Conservation (phyloP, 1,139 yeast genomes). For the Saccharomyces hybrid region DNA sequence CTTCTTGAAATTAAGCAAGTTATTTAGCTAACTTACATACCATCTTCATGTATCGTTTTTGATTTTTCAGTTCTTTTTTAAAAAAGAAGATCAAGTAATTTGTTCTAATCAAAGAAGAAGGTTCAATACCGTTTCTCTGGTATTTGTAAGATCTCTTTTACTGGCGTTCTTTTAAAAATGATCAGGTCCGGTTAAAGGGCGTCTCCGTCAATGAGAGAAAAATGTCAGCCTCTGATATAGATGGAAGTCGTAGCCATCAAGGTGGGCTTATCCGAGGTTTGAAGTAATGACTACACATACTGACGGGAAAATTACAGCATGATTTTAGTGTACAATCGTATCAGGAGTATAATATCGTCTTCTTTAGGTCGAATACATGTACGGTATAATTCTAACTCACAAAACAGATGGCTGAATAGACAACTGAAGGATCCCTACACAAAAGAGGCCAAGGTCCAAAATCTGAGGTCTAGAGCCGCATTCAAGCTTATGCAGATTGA, state of each 20-base stretch:
- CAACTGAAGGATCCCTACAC: constrained; percentile 59
- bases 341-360: neutral
- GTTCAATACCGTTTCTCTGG: neutral
- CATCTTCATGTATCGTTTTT: neutral
- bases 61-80: neutral
- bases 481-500: constrained; percentile 72
- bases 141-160: neutral
- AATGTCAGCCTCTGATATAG: neutral
- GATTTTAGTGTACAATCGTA: neutral
- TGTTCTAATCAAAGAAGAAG: neutral
- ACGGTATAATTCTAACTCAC: constrained; percentile 28
- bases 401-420: constrained; percentile 67
- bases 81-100: neutral
- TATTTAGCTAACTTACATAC: neutral
- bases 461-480: constrained; percentile 82
- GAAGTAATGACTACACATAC: neutral
- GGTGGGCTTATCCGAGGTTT: neutral
- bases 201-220: neutral
- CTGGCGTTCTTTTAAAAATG: neutral
- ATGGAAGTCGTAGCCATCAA: neutral
- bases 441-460: constrained; percentile 53
- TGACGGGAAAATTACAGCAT: neutral
- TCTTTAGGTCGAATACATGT: constrained; percentile 1
- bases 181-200: neutral
- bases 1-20: neutral